A percentile compares a stretch with the other conserved stretches of the same genome.
phyloP scores from a whole-genome alignment of 768 basidiomycete genomes.

The Suillus fuscotomentosus region DNA sequence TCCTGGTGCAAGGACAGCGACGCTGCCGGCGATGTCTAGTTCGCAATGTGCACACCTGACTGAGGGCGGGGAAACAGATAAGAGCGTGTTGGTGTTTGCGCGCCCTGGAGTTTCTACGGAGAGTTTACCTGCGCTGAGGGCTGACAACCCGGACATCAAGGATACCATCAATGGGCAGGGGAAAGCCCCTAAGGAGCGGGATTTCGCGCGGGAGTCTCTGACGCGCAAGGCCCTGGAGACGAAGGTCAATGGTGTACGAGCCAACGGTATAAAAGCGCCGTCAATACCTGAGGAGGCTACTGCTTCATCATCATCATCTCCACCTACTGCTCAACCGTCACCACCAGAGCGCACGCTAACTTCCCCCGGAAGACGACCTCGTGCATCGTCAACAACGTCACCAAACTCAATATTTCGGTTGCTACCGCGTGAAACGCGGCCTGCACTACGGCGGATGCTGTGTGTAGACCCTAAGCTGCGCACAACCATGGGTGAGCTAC shows the following conservation, averaged over 20 bases:
- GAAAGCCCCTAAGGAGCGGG: not conserved
- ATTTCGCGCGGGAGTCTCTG: conserved; percentile 2
- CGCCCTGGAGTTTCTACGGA: conserved; percentile 79
- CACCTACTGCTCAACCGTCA: conserved; percentile 41
- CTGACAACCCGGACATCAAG: not conserved
- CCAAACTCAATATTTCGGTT: conserved; percentile 93
- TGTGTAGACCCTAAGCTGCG: conserved; percentile 85
- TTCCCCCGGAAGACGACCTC: conserved; percentile 15
- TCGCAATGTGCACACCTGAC: conserved; percentile 1
- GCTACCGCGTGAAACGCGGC: conserved; percentile 88
- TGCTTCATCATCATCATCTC: conserved; percentile 30
- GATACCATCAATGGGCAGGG: not conserved
- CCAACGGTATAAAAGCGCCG: not conserved
- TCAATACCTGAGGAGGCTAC: conserved; percentile 19
- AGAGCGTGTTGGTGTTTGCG: conserved; percentile 72
- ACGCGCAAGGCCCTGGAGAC: conserved; percentile 7
- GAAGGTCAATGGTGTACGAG: not conserved
- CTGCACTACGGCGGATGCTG: conserved; percentile 91
- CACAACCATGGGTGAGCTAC: conserved; percentile 89
- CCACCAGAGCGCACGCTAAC: conserved; percentile 67
- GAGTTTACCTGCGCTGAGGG: conserved; percentile 42
- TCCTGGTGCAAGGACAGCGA: conserved; percentile 26
- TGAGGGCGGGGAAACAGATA: conserved; percentile 51
- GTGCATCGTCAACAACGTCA: conserved; percentile 23
- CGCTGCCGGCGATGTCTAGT: conserved; percentile 30